These are phyloP conservation scores for Sphaerulina populicola DNA, from an alignment of 2,329 filamentous ascomycete species.

Conservation along the genomic window DNA sequence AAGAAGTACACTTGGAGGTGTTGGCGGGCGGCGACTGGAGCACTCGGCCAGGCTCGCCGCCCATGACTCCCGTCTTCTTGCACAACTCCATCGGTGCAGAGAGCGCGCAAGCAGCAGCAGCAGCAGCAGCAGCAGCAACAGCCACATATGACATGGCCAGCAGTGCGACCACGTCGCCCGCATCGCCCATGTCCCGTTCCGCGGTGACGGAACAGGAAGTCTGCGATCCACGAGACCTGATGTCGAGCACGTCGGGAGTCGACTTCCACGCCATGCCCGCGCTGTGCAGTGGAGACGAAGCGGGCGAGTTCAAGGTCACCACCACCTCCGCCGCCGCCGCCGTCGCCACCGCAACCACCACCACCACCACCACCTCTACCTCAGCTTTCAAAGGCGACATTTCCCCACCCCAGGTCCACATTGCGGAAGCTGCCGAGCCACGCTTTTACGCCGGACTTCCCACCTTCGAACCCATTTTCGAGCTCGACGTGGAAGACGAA, in stretches of 20 bases:
- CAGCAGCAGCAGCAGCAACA: no score
- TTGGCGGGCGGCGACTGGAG: constrained; percentile 65
- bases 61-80: constrained; percentile 74
- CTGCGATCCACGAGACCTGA: constrained; percentile 85
- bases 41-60: constrained; percentile 66
- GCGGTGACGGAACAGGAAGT: constrained; percentile 60
- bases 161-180: no score
- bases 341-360: no score
- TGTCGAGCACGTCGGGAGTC: constrained; percentile 52
- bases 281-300: constrained; percentile 53
- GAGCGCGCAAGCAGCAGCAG: constrained; percentile 29
- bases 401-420: constrained; percentile 31
- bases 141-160: no score
- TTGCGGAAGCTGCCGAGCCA: constrained; percentile 38
- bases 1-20: constrained; percentile 62
- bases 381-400: constrained; percentile 40
- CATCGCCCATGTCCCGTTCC: constrained; percentile 66
- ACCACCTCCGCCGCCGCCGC: no score
- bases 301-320: constrained; percentile 30
- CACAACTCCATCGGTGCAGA: constrained; percentile 55
- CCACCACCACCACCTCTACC: no score
- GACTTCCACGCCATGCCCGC: constrained; percentile 60
- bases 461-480: constrained; percentile 65
- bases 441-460: constrained; percentile 56
- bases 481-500: constrained; percentile 85